These are phyloP conservation scores for Cicer pinnatifidum DNA, from an alignment of 306 rosid genomes.

Conservation along the genomic window DNA sequence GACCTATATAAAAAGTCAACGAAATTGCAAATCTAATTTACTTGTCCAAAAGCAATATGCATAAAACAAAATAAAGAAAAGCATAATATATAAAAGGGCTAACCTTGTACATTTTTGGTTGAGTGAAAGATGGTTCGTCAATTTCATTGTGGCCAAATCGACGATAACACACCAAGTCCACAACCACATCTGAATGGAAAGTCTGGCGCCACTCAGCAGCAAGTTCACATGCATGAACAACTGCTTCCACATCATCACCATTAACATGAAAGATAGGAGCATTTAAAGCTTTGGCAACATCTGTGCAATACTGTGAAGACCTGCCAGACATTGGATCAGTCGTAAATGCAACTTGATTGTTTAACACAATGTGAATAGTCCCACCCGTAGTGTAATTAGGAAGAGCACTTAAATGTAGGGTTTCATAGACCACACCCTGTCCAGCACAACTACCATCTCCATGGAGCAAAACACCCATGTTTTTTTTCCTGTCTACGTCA, in stretches of 20 bases:
- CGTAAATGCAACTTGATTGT: conserved; percentile 96
- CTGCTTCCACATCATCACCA: conserved; percentile 96
- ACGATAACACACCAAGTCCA: conserved; percentile 92
- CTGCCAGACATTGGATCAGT: conserved; percentile 89
- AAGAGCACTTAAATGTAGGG: conserved; percentile 94
- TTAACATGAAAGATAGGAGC: conserved; percentile 93
- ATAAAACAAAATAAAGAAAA: conserved; percentile 28
- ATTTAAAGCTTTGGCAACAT: conserved; percentile 93
- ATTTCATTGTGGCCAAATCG: conserved; percentile 98
- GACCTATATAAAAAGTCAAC: conserved; percentile 54
- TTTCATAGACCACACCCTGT: conserved; percentile 96
- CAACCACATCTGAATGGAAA: conserved; percentile 97
- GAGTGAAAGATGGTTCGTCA: conserved; percentile 96
- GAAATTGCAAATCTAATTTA: conserved; percentile 40
- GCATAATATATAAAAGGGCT: conserved; percentile 37
- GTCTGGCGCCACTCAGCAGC: conserved; percentile 99
- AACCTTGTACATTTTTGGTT: conserved; percentile 98
- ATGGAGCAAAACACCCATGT: conserved; percentile 85
- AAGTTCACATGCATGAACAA: conserved; percentile 93
- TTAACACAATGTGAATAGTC: conserved; percentile 86
- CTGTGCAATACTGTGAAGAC: conserved; percentile 93
- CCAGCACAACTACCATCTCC: conserved; percentile 99
- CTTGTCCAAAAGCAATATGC: conserved; percentile 29
- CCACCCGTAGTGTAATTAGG: conserved; percentile 97
- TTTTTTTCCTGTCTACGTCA: conserved; percentile 75